phyloP scores from a whole-genome alignment of 1,284 basidiomycete genomes.

The Ustilago nuda region DNA sequence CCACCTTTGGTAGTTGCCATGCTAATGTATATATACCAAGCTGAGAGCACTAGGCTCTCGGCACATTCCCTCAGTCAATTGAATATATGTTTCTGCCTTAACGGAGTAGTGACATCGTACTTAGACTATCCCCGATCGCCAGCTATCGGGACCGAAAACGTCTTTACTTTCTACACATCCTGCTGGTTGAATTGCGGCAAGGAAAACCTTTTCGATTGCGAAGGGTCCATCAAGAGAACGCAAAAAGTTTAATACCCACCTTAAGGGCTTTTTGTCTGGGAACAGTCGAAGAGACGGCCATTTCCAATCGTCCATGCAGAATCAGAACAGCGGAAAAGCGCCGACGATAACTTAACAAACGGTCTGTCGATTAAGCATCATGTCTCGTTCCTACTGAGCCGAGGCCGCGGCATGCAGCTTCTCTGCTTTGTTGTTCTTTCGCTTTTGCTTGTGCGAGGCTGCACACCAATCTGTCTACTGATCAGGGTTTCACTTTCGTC shows the following conservation, averaged over 20 bases:
- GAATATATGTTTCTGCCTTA: too few species aligned
- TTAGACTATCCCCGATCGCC: too few species aligned
- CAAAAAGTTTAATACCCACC: too few species aligned
- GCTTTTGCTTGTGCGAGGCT: background rate
- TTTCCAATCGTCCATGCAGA: constrained; percentile 1
- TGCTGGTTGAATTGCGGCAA: background rate
- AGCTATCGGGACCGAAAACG: too few species aligned
- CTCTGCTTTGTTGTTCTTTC: constrained; percentile 1
- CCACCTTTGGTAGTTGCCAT: too few species aligned
- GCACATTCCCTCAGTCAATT: too few species aligned
- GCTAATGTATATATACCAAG: too few species aligned
- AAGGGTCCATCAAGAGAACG: too few species aligned
- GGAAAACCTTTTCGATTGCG: too few species aligned
- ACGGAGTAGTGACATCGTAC: too few species aligned
- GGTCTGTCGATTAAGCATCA: constrained; percentile 3
- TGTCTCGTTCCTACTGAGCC: constrained; percentile 4
- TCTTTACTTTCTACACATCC: background rate
- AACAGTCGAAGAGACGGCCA: background rate
- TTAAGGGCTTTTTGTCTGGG: background rate
- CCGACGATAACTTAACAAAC: background rate
- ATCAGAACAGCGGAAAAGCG: constrained; percentile 1
- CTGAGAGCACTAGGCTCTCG: too few species aligned
- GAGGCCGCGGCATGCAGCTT: constrained; percentile 7
- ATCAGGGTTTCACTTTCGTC: background rate
- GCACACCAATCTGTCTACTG: background rate